Conservation (phyloP, 495 filamentous ascomycete genomes). For the Thozetella sp. region DNA sequence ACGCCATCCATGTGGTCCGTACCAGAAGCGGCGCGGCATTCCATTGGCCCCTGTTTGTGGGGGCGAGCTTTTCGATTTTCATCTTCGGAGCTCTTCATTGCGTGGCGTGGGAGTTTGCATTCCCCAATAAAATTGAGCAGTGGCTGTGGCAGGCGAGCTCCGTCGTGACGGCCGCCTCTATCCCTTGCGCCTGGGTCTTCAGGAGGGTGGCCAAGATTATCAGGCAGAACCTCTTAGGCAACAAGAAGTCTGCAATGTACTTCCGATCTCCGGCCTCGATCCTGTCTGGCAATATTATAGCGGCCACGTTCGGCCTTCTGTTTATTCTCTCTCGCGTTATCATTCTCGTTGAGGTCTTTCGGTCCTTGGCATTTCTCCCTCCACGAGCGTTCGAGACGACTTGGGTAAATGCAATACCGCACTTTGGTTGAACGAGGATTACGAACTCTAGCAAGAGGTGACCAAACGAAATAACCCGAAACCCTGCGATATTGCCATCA, state of each 20-base stretch:
- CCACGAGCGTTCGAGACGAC: constrained; percentile 18
- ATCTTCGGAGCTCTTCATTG: constrained; percentile 33
- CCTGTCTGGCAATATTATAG: not conserved
- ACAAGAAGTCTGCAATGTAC: not conserved
- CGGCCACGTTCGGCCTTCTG: not conserved
- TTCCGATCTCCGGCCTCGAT: not conserved
- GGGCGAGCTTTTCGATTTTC: not conserved
- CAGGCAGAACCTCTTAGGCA: not conserved
- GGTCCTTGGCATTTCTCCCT: constrained; percentile 20
- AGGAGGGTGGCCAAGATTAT: not conserved
- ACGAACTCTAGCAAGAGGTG: too few species aligned
- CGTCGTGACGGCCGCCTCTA: constrained; percentile 3
- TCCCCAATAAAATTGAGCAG: constrained; percentile 27
- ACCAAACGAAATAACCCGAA: too few species aligned
- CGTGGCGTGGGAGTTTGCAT: constrained; percentile 34
- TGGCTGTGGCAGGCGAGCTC: constrained; percentile 22
- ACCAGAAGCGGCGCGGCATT: not conserved
- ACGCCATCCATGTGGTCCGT: constrained; percentile 1
- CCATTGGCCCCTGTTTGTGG: not conserved
- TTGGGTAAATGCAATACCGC: constrained; percentile 14
- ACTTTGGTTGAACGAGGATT: constrained; percentile 8
- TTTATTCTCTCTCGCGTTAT: constrained; percentile 21
- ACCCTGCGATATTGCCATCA: too few species aligned
- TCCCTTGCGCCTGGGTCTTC: not conserved
- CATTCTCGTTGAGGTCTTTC: constrained; percentile 26